phyloP scores from a whole-genome alignment of 2,329 filamentous ascomycete species.

The Teratosphaeria nubilosa region DNA sequence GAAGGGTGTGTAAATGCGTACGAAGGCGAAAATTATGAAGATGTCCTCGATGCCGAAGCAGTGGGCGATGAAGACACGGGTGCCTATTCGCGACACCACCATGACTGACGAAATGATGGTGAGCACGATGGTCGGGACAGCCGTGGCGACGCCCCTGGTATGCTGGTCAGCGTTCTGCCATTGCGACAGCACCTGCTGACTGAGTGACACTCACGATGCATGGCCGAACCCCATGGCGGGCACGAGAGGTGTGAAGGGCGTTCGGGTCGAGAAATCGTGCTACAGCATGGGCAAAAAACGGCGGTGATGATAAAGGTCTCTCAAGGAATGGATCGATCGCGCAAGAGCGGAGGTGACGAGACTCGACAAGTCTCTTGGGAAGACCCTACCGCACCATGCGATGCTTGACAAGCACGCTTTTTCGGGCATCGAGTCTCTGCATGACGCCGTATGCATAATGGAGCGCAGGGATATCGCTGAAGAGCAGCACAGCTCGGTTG shows the following conservation, averaged over 20 bases:
- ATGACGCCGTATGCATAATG: neutral
- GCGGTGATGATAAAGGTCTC: neutral
- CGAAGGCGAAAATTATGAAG: constrained; percentile 12
- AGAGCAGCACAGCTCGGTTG: neutral
- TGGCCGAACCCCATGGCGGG: neutral
- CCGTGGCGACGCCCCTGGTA: neutral
- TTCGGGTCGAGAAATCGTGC: neutral
- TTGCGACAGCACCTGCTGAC: neutral
- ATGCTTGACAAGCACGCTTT: neutral
- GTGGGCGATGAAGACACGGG: neutral
- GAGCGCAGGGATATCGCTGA: neutral
- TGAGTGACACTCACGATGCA: neutral
- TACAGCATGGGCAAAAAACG: neutral
- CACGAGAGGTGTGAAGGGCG: neutral
- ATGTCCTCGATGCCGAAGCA: constrained; percentile 16
- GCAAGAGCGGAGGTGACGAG: too few relatives aligned
- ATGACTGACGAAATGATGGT: neutral
- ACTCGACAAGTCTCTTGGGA: too few relatives aligned
- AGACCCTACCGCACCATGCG: too few relatives aligned
- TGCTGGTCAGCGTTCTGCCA: neutral
- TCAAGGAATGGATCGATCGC: too few relatives aligned
- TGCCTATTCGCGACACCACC: neutral
- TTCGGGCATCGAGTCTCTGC: neutral
- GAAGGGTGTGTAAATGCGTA: neutral
- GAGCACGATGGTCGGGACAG: neutral